Evolutionary conservation across 2,329 filamentous ascomycete genomes (phyloP).

Genomic region (Fusarium torulosum): DNA sequence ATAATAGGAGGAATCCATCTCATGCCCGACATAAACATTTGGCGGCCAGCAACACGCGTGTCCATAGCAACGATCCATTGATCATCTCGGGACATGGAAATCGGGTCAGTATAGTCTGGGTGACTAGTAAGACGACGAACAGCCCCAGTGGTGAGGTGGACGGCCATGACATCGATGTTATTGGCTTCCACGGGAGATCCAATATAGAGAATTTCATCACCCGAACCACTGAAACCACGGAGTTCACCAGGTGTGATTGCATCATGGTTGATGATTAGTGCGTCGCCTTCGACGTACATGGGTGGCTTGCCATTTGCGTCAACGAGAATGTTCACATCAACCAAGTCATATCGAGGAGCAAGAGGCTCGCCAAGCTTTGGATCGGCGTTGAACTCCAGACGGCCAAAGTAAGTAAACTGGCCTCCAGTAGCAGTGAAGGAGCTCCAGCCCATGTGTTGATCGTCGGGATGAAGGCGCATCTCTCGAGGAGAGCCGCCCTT

Average conservation of each 20-base stretch:
- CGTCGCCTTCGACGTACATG: neutral
- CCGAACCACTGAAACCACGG: slow-evolving; percentile 58
- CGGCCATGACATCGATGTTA: slow-evolving; percentile 61
- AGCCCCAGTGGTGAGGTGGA: slow-evolving; percentile 55
- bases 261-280: neutral
- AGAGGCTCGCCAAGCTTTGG: slow-evolving; percentile 37
- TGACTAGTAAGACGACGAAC: slow-evolving; percentile 59
- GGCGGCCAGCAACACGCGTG: slow-evolving; percentile 57
- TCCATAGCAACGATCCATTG: slow-evolving; percentile 60
- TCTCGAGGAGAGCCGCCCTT: slow-evolving; percentile 55
- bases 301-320: slow-evolving; percentile 2
- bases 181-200: slow-evolving; percentile 56
- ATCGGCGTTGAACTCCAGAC: slow-evolving; percentile 56
- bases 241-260: slow-evolving; percentile 56
- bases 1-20: slow-evolving; percentile 58
- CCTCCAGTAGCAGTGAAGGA: slow-evolving; percentile 49
- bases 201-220: slow-evolving; percentile 58
- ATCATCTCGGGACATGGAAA: slow-evolving; percentile 58
- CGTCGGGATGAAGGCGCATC: slow-evolving; percentile 60
- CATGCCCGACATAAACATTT: slow-evolving; percentile 58
- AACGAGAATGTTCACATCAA: slow-evolving; percentile 5
- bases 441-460: slow-evolving; percentile 59
- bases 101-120: slow-evolving; percentile 59
- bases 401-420: slow-evolving; percentile 53
- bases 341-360: slow-evolving; percentile 2